Base-by-base conservation (phyloP, 352 stramenopile species). In the Pythium aphanidermatum region DNA sequence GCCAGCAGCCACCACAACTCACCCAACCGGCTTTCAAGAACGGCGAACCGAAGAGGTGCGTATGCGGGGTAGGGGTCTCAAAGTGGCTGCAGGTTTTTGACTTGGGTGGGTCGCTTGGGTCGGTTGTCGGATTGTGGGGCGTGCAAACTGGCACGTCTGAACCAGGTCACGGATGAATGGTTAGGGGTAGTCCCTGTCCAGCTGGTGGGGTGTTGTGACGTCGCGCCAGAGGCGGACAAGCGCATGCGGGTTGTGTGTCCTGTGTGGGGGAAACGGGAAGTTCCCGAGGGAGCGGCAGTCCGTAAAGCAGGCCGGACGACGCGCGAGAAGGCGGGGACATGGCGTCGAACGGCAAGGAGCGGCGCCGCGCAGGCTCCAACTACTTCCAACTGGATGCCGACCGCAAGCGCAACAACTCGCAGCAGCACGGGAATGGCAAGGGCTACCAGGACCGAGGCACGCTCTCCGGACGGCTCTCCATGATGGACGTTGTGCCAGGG, bases 341-440 rank as follows among this genome's bases (percentile, higher is more conserved):
- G 21, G 3, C 44, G 23, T n/a, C 17, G n/a, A 25, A 33, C 19
- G 48, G 47, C 34, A 58, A 53, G 47, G 74, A 86, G 44, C 73
- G 76, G 9, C 66, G 73, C 8, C 79, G 79, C 50, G 79, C 79
- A n/a, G 69, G 72, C 51, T 88, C 75, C 63, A 91, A 91, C 71
- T 91, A 91, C 65, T 91, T 91, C 45, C 60, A 86, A 52, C 65
- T 91, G 26, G 73, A 87, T 29, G 68, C 75, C 11, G 76, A 91
- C 58, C 69, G 72, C 50, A 85, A 86, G 66, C 74, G 79, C 57
- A 83, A 82, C 60, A 63, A 60, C 57, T 78, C 60, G 60, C 50
- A 58, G 36, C 68, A 73, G 45, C 48, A 46, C 14, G 68, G 56
- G 46, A 50, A 67, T 68, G 38, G 71, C 55, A 23, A 47, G 35